Evolutionary conservation across 371 early-diverging fungal genomes (phyloP).

Genomic region (Catenaria anguillulae): DNA sequence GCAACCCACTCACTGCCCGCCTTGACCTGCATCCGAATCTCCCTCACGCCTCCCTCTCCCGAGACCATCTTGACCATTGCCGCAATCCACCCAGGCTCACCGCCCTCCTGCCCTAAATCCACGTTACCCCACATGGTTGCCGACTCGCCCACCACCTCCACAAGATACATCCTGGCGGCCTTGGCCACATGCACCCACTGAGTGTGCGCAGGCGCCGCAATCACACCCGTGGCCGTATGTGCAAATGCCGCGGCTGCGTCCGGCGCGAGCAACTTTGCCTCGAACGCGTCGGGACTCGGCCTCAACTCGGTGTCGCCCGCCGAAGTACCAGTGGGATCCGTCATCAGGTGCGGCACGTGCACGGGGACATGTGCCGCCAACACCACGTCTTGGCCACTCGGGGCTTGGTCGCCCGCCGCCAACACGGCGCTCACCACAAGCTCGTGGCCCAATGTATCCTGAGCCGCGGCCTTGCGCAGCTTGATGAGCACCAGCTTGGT

Average conservation of each 20-base stretch:
- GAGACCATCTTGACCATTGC: background rate
- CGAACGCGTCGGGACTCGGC: background rate
- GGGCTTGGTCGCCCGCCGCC: too few relatives aligned
- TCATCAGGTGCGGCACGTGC: background rate
- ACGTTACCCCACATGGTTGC: background rate
- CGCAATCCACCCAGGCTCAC: background rate
- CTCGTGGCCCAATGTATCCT: too few relatives aligned
- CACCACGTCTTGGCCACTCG: background rate
- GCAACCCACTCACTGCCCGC: background rate
- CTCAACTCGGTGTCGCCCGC: too few relatives aligned
- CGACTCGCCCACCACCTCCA: background rate
- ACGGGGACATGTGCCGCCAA: background rate
- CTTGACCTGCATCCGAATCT: background rate
- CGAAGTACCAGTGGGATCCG: background rate
- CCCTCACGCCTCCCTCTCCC: too few relatives aligned
- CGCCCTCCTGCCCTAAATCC: background rate
- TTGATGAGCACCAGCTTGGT: background rate
- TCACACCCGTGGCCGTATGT: background rate
- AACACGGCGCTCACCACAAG: background rate
- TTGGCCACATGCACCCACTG: background rate
- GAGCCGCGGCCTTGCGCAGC: background rate
- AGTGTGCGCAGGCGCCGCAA: background rate
- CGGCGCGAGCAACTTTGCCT: background rate
- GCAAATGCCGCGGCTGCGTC: background rate
- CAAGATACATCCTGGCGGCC: background rate